phyloP scores from a whole-genome alignment of 2,329 filamentous ascomycete species.

The Graphilbum fragrans region DNA sequence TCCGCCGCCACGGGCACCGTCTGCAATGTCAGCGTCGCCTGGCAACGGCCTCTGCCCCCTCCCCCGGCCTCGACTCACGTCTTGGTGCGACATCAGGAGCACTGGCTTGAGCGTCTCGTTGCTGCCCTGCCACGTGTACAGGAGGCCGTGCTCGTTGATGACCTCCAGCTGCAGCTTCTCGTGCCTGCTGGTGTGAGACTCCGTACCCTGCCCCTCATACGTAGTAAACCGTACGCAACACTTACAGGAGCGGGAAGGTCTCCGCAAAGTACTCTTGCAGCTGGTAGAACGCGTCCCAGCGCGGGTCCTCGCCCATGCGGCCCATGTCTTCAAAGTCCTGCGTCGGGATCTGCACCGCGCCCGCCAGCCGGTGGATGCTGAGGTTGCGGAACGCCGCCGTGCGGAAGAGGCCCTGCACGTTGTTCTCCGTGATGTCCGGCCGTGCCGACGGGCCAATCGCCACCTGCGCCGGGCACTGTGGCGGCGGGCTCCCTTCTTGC shows the following conservation, averaged over 20 bases:
- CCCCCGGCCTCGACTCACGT: too few relatives aligned
- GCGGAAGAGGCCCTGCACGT: background rate
- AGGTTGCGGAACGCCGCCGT: constrained; percentile 12
- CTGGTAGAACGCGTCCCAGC: constrained; percentile 45
- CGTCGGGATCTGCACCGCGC: constrained; percentile 18
- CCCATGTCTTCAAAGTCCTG: constrained; percentile 30
- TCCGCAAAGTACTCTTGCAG: constrained; percentile 35
- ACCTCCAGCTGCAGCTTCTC: constrained; percentile 34
- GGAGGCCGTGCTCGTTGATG: constrained; percentile 44
- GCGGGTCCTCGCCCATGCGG: constrained; percentile 36
- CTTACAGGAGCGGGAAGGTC: constrained; percentile 33
- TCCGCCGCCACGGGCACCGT: too few relatives aligned
- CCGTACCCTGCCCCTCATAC: too few relatives aligned
- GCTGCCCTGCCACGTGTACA: constrained; percentile 45
- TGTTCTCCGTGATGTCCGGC: constrained; percentile 2
- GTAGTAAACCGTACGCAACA: too few relatives aligned
- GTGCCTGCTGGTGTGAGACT: constrained; percentile 17
- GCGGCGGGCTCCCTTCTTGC: background rate
- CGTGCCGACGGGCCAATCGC: background rate
- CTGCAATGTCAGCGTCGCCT: too few relatives aligned
- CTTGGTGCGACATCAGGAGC: constrained; percentile 49
- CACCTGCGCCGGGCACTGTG: background rate
- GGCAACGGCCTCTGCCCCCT: too few relatives aligned
- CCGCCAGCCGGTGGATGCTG: constrained; percentile 15
- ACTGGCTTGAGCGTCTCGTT: constrained; percentile 37